phyloP scores from a whole-genome alignment of 139 green algal genomes.

The Coelastrella sp. region DNA sequence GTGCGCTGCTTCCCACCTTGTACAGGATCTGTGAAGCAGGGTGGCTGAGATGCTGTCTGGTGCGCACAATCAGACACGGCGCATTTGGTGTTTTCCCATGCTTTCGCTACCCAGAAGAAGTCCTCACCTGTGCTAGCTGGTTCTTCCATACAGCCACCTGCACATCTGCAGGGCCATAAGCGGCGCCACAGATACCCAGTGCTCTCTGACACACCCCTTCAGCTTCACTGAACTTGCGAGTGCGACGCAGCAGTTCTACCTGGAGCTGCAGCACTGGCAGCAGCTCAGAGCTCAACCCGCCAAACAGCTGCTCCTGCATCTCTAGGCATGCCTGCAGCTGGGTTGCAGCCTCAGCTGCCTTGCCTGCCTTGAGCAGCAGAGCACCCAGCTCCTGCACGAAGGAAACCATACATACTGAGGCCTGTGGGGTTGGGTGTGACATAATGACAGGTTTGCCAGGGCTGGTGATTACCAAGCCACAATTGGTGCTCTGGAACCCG shows the following conservation, averaged over 20 bases:
- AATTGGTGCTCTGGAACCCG: no score
- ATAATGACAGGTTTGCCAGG: no score
- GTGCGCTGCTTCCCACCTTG: no score
- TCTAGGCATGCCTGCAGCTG: slow-evolving; percentile 43
- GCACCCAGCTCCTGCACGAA: slow-evolving; percentile 37
- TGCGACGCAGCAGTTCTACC: slow-evolving; percentile 40
- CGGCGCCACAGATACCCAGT: slow-evolving; percentile 40
- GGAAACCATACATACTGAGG: no score
- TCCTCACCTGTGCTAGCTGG: slow-evolving; percentile 48
- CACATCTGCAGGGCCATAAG: slow-evolving; percentile 28
- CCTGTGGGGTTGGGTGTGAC: no score
- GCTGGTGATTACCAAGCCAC: no score
- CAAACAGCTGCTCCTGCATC: slow-evolving; percentile 42
- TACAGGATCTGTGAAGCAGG: no score
- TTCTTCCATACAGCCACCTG: slow-evolving; percentile 44
- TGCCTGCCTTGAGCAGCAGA: slow-evolving; percentile 39
- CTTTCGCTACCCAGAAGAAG: no score
- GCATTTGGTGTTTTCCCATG: no score
- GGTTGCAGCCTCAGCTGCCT: slow-evolving; percentile 28
- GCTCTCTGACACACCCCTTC: slow-evolving; percentile 23
- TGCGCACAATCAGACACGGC: no score
- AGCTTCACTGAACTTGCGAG: slow-evolving; percentile 29
- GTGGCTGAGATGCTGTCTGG: no score
- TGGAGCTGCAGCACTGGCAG: slow-evolving; percentile 47
- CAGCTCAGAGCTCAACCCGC: slow-evolving; percentile 17